Evolutionary conservation across 768 basidiomycete species (phyloP).

Genomic region (Asterophora parasitica): DNA sequence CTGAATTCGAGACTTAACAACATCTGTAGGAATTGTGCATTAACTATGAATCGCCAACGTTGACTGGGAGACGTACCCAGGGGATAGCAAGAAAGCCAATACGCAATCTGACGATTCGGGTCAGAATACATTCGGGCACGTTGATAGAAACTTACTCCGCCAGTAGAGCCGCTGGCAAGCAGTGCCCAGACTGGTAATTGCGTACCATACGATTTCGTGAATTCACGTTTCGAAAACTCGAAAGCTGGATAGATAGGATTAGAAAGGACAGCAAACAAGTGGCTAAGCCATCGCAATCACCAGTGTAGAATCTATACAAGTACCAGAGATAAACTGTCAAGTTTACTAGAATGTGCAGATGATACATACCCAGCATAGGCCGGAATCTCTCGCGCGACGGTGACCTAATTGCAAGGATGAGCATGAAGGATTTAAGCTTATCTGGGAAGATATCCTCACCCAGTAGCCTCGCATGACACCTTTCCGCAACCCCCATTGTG

Average conservation of each 20-base stretch:
- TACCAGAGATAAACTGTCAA: not conserved
- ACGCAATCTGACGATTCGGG: conserved; percentile 52
- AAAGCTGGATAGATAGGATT: conserved; percentile 47
- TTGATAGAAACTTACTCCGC: conserved; percentile 54
- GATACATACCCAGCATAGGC: conserved; percentile 82
- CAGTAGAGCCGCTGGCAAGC: conserved; percentile 76
- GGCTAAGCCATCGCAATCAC: conserved; percentile 24
- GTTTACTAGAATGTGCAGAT: not conserved
- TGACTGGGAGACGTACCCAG: conserved; percentile 43
- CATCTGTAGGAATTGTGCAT: conserved; percentile 43
- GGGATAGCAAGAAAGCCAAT: conserved; percentile 94
- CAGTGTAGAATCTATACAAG: conserved; percentile 58
- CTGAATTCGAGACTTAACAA: conserved; percentile 89
- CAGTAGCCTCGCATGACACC: conserved; percentile 98
- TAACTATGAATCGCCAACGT: not conserved
- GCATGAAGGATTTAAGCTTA: not conserved
- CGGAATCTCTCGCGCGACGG: conserved; percentile 89
- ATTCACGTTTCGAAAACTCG: conserved; percentile 83
- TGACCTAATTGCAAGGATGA: conserved; percentile 48
- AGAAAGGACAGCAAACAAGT: not conserved
- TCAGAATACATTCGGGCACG: not conserved
- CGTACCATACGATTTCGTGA: conserved; percentile 56
- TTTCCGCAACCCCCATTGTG: conserved; percentile 74
- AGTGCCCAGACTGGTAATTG: conserved; percentile 82
- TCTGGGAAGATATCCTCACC: conserved; percentile 41